A percentile compares a stretch with the other conserved stretches of the same genome.
Evolutionary conservation across 73 alveolate species (phyloP).

Genomic region (Tetrahymena elliotti): DNA sequence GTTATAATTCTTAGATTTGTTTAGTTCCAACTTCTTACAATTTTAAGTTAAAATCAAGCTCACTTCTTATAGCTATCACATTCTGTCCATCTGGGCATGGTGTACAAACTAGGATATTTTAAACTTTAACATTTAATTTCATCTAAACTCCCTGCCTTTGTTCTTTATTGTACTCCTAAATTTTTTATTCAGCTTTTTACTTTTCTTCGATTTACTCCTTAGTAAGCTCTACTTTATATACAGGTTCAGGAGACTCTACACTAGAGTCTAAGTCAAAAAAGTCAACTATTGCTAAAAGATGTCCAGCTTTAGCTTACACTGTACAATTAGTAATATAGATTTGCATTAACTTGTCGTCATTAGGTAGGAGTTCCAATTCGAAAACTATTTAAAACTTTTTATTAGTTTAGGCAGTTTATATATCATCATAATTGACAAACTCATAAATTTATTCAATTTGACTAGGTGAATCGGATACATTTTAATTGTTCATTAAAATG

Average conservation of each 20-base stretch:
- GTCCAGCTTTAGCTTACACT: conserved; percentile 15
- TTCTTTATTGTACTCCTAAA: not conserved
- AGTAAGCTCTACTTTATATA: not conserved
- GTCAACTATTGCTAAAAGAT: not conserved
- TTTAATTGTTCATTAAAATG: not conserved
- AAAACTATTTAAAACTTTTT: not conserved
- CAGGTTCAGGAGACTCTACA: conserved; percentile 1
- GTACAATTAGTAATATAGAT: conserved; percentile 3
- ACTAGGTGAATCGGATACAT: too few species aligned
- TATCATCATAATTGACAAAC: not conserved
- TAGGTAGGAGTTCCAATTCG: not conserved
- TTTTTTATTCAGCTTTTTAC: not conserved
- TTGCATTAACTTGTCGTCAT: conserved; percentile 13
- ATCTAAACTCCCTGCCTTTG: not conserved
- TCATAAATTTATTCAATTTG: not conserved
- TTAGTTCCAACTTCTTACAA: not conserved
- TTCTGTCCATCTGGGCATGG: conserved; percentile 3
- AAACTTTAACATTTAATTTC: not conserved
- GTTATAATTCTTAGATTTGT: not conserved
- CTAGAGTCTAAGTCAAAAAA: conserved; percentile 26
- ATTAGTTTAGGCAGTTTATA: not conserved
- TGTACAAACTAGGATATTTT: conserved; percentile 14
- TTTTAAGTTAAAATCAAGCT: not conserved
- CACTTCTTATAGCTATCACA: conserved; percentile 31
- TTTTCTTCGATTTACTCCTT: not conserved